Evolutionary conservation across 805 yeast species (phyloP), one percentile per base, ranked within the genome.

Genomic region (Yarrowia sp.): DNA sequence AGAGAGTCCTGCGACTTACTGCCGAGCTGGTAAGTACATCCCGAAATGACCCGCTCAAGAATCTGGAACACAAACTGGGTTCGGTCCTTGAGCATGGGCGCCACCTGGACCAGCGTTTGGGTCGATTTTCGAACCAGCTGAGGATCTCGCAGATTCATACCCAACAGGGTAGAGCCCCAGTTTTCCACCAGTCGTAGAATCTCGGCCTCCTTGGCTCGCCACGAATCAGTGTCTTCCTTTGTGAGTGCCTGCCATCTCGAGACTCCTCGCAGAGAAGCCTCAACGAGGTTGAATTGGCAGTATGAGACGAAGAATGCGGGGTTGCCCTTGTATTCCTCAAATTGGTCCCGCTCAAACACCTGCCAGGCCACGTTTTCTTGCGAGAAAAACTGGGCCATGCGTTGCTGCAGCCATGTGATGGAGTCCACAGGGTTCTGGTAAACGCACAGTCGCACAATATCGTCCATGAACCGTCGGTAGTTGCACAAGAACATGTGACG

Each of bases 51-150:
- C 68, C 87, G 89, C 73, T 95, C 98, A 65, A 95, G 79, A 12
- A 95, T 89, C 65, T 85, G 83, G 75, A 95, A 90, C 84, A 95
- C 85, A 54, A 92, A 78, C 10, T 82, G 83, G 51, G 85, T 85
- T 10, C 83, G 86, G 68, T 89, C 95, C 71, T 90, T 90, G 67
- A 95, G 79, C 67, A 92, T 79, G 1, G 98, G 97, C 16, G 97
- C 89, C 73, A 95, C 95, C 74, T 93, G 96, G 17, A 96, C 98
- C 70, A 92, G 80, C 16, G 96, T 90, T 75, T 95, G 98, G 17
- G 92, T 88, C 71, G 90, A 89, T 70, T 90, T 92, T 69, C 96
- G 83, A 67, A 89, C 81, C 36, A 95, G 77, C 68, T 89, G 81
- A 1, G 98, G 97, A 66, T 92, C 92, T 28, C 87, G 83, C 24